A percentile compares a stretch with the other conserved stretches of the same genome.
Evolutionary conservation across 257 asterid species (phyloP).

Genomic region (Lycium barbarum): DNA sequence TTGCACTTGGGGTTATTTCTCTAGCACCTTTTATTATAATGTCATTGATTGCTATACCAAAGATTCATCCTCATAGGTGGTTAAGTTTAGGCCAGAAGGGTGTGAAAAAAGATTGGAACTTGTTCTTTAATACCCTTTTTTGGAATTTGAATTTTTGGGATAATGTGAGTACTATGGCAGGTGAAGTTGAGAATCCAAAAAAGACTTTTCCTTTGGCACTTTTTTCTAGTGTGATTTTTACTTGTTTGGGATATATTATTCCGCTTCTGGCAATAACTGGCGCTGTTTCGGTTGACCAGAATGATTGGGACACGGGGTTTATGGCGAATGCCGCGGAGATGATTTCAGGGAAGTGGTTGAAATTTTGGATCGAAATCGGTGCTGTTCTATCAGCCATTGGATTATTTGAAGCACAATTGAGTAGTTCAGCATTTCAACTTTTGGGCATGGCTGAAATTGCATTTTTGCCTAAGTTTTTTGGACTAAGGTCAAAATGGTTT

Average conservation of each 20-base stretch:
- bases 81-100: conserved; percentile 62
- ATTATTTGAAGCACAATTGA: conserved; percentile 61
- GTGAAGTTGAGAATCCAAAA: conserved; percentile 70
- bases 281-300: conserved; percentile 57
- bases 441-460: conserved; percentile 68
- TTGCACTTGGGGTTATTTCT: conserved; percentile 64
- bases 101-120: conserved; percentile 60
- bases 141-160: conserved; percentile 86
- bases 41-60: conserved; percentile 72
- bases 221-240: conserved; percentile 53
- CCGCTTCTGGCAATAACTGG: conserved; percentile 67
- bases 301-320: conserved; percentile 52
- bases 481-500: conserved; percentile 54
- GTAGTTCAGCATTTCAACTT: conserved; percentile 61
- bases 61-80: conserved; percentile 63
- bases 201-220: conserved; percentile 62
- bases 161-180: conserved; percentile 71
- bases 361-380: conserved; percentile 66
- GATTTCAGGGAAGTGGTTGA: conserved; percentile 65
- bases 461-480: conserved; percentile 49
- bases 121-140: conserved; percentile 70
- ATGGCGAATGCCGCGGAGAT: conserved; percentile 58
- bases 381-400: conserved; percentile 62
- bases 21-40: conserved; percentile 63
- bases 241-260: conserved; percentile 65